Percentiles rank a stretch among this genome's conserved stretches.
Conservation (phyloP, 257 asterid genomes). For the Leptodermis oblonga region DNA sequence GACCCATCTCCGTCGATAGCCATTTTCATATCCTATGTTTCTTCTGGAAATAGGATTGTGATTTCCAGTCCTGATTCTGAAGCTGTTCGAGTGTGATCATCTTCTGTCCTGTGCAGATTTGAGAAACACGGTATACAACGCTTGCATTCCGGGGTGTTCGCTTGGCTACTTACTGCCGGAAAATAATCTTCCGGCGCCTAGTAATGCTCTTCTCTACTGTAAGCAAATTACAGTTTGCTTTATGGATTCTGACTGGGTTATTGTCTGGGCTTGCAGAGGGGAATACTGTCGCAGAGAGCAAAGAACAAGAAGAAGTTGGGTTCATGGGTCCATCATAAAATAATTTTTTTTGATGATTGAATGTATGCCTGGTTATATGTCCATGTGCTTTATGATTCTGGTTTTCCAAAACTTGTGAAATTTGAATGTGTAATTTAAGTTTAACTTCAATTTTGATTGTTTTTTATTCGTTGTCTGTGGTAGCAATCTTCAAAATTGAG, state of each 20-base stretch:
- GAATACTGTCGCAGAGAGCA: constrained; percentile 36
- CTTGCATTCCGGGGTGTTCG: background rate
- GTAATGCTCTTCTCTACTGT: background rate
- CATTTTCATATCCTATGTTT: too few relatives aligned
- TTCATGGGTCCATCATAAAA: constrained; percentile 59
- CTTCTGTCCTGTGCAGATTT: background rate
- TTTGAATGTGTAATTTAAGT: too few relatives aligned
- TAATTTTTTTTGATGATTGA: constrained; percentile 13
- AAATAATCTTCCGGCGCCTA: background rate
- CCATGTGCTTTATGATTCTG: background rate
- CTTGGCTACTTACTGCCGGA: background rate
- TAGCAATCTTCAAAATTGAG: constrained; percentile 31
- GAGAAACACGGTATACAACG: background rate
- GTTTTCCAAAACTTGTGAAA: too few relatives aligned
- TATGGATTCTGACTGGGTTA: background rate
- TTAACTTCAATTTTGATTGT: background rate
- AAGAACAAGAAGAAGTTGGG: constrained; percentile 55
- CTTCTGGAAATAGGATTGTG: too few relatives aligned
- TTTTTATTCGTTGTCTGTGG: background rate
- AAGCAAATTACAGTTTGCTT: background rate
- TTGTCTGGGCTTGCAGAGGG: constrained; percentile 23
- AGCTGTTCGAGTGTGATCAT: background rate
- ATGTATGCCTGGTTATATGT: background rate
- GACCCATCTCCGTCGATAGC: too few relatives aligned
- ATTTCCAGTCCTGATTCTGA: background rate